Evolutionary conservation across 352 stramenopile genomes (phyloP).

Genomic region (Pythium aquatile): DNA sequence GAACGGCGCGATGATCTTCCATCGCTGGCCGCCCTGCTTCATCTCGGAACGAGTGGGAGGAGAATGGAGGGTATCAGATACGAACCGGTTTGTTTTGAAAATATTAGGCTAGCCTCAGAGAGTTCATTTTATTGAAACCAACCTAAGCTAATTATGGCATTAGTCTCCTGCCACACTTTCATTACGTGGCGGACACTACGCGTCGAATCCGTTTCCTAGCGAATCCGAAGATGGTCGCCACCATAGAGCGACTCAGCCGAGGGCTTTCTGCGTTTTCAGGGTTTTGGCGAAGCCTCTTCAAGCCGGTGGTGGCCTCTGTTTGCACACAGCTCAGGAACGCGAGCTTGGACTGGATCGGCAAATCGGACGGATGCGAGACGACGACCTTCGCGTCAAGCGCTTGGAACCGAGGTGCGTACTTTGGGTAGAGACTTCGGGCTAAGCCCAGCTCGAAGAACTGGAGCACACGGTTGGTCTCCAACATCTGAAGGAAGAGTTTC

Average conservation of each 20-base stretch:
- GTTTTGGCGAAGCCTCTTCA: constrained; percentile 2
- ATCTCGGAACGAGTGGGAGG: too few species aligned
- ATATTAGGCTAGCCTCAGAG: not conserved
- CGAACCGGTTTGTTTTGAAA: not conserved
- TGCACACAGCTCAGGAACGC: constrained; percentile 18
- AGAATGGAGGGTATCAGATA: not conserved
- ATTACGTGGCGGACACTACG: constrained; percentile 3
- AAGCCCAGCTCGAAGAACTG: constrained; percentile 22
- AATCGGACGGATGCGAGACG: not conserved
- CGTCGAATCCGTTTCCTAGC: not conserved
- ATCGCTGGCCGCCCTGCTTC: not conserved
- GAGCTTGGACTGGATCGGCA: not conserved
- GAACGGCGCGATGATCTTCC: constrained; percentile 7
- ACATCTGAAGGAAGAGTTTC: constrained; percentile 14
- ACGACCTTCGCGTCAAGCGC: not conserved
- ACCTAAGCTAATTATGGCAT: not conserved
- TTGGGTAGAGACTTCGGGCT: not conserved
- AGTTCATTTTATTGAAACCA: not conserved
- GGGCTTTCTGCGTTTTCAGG: not conserved
- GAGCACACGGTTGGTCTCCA: constrained; percentile 7
- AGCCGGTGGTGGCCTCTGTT: too few species aligned
- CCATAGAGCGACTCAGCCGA: not conserved
- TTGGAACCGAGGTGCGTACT: constrained; percentile 5
- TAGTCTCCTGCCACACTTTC: not conserved
- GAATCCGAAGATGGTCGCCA: constrained; percentile 3